These are phyloP conservation scores for Phylloporus rhodoxanthus DNA, from an alignment of 768 basidiomycete species.

Conservation along the genomic window DNA sequence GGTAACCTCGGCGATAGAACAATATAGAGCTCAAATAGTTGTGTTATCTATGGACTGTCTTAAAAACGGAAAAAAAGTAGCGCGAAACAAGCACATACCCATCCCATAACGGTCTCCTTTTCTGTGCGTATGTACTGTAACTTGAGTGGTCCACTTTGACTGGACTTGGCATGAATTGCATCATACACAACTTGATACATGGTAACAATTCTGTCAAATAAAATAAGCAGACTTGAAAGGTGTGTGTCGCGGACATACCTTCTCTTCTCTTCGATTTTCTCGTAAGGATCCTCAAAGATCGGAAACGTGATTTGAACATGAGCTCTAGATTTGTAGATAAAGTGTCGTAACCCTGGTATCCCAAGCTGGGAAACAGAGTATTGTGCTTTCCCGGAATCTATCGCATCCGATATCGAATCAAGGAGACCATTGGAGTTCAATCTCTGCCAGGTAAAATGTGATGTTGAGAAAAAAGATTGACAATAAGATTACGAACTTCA, in stretches of 20 bases:
- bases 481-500: conserved; percentile 37
- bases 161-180: conserved; percentile 83
- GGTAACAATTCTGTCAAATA: conserved; percentile 58
- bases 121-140: conserved; percentile 83
- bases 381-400: conserved; percentile 45
- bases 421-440: conserved; percentile 55
- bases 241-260: conserved; percentile 34
- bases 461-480: background rate
- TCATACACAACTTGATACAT: conserved; percentile 87
- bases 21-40: conserved; percentile 89
- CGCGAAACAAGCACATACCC: conserved; percentile 52
- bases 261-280: conserved; percentile 49
- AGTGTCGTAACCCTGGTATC: conserved; percentile 90
- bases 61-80: background rate
- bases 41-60: conserved; percentile 62
- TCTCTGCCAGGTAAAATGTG: conserved; percentile 40
- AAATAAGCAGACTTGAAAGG: conserved; percentile 7
- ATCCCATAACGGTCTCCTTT: conserved; percentile 86
- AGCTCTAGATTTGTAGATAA: conserved; percentile 86
- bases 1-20: conserved; percentile 76
- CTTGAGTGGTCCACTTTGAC: conserved; percentile 74
- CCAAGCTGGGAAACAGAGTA: conserved; percentile 70
- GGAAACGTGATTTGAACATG: conserved; percentile 89
- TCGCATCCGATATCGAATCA: conserved; percentile 44
- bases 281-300: conserved; percentile 81